Conservation (phyloP, 2,329 filamentous ascomycete species). For the Microdochium bolleyi region DNA sequence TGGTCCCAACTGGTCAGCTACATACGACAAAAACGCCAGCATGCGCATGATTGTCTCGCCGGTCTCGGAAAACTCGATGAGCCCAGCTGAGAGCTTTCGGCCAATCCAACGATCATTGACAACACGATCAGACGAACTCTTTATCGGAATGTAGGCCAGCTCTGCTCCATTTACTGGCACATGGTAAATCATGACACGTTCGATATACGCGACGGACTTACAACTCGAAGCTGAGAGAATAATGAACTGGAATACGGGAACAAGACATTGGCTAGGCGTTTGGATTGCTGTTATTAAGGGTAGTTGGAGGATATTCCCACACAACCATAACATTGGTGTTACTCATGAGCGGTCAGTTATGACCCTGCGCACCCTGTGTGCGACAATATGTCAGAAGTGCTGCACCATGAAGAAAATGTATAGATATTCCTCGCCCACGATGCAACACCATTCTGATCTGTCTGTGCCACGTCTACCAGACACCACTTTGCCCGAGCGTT, state of each 20-base stretch:
- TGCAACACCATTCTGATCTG: too few relatives aligned
- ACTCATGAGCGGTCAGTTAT: too few relatives aligned
- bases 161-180: not conserved
- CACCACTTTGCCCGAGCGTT: too few relatives aligned
- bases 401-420: too few relatives aligned
- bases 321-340: not conserved
- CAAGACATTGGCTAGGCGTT: not conserved
- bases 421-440: too few relatives aligned
- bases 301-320: not conserved
- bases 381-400: too few relatives aligned
- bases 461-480: too few relatives aligned
- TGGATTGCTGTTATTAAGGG: not conserved
- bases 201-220: not conserved
- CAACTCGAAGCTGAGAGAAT: too few relatives aligned
- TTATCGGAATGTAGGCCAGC: not conserved
- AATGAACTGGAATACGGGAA: not conserved
- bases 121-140: not conserved
- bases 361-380: too few relatives aligned
- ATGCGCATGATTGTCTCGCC: not conserved
- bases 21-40: not conserved
- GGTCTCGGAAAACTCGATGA: not conserved
- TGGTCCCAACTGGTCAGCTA: not conserved
- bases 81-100: not conserved
- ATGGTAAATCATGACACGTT: not conserved
- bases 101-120: not conserved